Conservation (phyloP, 768 basidiomycete genomes). For the Galerina sulciceps region DNA sequence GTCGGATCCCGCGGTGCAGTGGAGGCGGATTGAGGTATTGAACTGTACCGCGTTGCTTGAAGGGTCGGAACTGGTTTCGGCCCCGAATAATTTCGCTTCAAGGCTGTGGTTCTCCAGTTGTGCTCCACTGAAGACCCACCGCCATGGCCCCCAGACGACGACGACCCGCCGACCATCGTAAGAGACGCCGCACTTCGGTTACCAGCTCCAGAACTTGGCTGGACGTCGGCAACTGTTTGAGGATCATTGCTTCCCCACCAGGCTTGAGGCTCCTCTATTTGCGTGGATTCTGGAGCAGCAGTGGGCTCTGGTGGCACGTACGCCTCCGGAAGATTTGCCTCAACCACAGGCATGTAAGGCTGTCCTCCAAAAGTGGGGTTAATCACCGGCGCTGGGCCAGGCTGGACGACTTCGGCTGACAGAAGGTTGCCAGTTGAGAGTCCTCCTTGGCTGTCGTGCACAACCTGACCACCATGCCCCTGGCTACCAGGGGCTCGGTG, state of each 20-base stretch:
- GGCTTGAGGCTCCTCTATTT: conserved; percentile 2
- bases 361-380: conserved; percentile 26
- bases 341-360: conserved; percentile 19
- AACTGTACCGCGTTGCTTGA: conserved; percentile 9
- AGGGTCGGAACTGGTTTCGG: conserved; percentile 8
- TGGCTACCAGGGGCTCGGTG: conserved; percentile 12
- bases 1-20: not conserved
- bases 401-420: conserved; percentile 14
- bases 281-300: not conserved
- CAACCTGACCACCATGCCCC: conserved; percentile 14
- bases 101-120: not conserved
- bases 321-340: conserved; percentile 11
- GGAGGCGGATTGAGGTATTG: conserved; percentile 19
- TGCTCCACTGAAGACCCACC: conserved; percentile 11
- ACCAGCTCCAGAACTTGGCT: not conserved
- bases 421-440: conserved; percentile 11
- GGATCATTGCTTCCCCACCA: conserved; percentile 14
- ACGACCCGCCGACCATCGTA: conserved; percentile 12
- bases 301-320: not conserved
- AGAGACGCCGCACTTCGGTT: conserved; percentile 21
- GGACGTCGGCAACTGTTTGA: not conserved
- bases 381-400: conserved; percentile 7
- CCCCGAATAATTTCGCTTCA: conserved; percentile 15
- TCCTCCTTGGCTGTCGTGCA: not conserved
- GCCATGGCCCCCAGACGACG: conserved; percentile 17